These are phyloP conservation scores for Voacanga thouarsii DNA, from an alignment of 257 asterid species.

Conservation along the genomic window DNA sequence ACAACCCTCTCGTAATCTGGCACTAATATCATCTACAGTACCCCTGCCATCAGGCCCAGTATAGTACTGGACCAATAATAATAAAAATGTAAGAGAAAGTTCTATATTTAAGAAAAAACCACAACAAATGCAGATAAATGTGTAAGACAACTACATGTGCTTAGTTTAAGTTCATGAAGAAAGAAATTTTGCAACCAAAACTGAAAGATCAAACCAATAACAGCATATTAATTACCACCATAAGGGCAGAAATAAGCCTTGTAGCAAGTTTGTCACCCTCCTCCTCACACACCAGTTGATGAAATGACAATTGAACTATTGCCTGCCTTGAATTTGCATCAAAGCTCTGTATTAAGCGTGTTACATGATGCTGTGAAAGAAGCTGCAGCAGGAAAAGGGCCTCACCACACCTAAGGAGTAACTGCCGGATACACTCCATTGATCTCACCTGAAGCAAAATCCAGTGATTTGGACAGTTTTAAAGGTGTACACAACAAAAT, in stretches of 20 bases:
- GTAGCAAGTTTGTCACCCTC: slow-evolving; percentile 83
- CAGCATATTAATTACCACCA: slow-evolving; percentile 65
- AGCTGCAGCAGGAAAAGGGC: slow-evolving; percentile 80
- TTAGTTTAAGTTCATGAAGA: not conserved
- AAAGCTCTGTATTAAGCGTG: slow-evolving; percentile 70
- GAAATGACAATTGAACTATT: slow-evolving; percentile 77
- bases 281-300: slow-evolving; percentile 85
- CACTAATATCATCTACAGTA: slow-evolving; percentile 91
- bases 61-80: slow-evolving; percentile 66
- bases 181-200: not conserved
- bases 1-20: slow-evolving; percentile 82
- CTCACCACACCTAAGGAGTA: slow-evolving; percentile 92
- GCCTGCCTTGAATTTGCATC: slow-evolving; percentile 63
- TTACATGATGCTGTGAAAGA: slow-evolving; percentile 75
- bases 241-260: slow-evolving; percentile 79
- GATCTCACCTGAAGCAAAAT: slow-evolving; percentile 74
- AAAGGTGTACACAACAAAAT: slow-evolving; percentile 12
- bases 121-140: not conserved
- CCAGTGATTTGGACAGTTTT: slow-evolving; percentile 17
- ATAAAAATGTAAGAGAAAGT: slow-evolving; percentile 30
- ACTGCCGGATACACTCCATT: slow-evolving; percentile 93
- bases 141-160: not conserved
- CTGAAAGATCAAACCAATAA: not conserved
- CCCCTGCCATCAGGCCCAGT: slow-evolving; percentile 99
- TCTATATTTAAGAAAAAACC: slow-evolving; percentile 1